Evolutionary conservation across 805 yeast species (phyloP), one percentile per base, ranked within the genome.

Genomic region (Yarrowia osloensis): DNA sequence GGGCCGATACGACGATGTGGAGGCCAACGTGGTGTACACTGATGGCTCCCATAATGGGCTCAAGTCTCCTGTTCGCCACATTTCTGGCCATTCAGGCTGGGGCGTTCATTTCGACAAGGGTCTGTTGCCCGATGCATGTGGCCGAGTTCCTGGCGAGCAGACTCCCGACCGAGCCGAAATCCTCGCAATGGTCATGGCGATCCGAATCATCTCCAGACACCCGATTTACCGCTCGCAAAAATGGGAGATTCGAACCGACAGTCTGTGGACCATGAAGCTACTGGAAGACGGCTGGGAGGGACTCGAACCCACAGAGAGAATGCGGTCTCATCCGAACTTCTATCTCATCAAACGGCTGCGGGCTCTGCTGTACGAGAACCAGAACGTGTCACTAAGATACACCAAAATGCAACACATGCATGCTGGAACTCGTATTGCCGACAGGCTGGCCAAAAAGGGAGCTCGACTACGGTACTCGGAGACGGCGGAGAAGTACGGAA

Each of bases 111-210:
- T 57, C 28, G 37, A 19, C 12, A 4, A 22, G 2, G 7, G 11
- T 1, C 22, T 26, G 13, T 1, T 37, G 2, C 47, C 33, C 1
- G 42, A 57, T 13, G 49, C 49, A 4, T 39, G 15, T 40, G 63
- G 63, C 12, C 37, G 49, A 4, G 63, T 57, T 17, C 63, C 63
- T 7, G 63, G 63, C 0, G 49, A n/a, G 4, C 49, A 57, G 37
- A 13, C 26, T 24, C 2, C 37, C 8, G 15, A 40, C 3, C 12
- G 63, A 40, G 63, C 63, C 1, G 63, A 40, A 13, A 28, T 55
- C 19, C 35, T 57, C 4, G 63, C 49, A 3, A 24, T 57, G 9
- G 26, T 40, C 3, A 57, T 57, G 49, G 63, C 63, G 0, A 40
- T 57, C 6, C 21, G 49, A 7, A 7, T 28, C 11, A 57, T 57